Conservation (phyloP, 768 basidiomycete genomes). For the Kwoniella bestiolae region DNA sequence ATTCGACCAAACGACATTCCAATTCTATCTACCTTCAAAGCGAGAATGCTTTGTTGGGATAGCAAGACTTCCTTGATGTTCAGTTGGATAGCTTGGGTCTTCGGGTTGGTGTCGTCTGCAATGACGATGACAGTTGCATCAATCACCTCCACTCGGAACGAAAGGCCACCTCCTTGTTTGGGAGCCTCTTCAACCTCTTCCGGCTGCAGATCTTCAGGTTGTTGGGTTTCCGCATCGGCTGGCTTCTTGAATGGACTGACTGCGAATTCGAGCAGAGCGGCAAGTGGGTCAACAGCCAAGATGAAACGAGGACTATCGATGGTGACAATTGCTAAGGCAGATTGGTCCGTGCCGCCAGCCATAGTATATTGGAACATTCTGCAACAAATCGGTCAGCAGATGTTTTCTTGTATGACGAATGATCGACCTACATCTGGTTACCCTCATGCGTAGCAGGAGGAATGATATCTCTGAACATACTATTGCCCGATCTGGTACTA, state of each 20-base stretch:
- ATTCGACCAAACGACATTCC: conserved; percentile 94
- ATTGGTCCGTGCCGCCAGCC: conserved; percentile 65
- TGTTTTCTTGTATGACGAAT: background rate
- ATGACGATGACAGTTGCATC: conserved; percentile 86
- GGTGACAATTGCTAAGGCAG: conserved; percentile 78
- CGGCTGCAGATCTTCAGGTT: conserved; percentile 24
- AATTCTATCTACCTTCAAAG: conserved; percentile 75
- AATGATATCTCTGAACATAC: conserved; percentile 91
- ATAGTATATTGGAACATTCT: conserved; percentile 83
- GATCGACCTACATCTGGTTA: conserved; percentile 65
- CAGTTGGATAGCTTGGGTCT: conserved; percentile 84
- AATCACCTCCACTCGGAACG: conserved; percentile 82
- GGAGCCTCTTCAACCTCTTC: conserved; percentile 29
- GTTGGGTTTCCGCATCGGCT: conserved; percentile 14
- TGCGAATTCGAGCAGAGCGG: conserved; percentile 86
- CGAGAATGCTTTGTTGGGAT: conserved; percentile 83
- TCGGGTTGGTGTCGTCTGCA: conserved; percentile 76
- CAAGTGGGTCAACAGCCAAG: conserved; percentile 87
- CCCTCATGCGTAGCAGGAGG: conserved; percentile 87
- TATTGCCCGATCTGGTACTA: conserved; percentile 79
- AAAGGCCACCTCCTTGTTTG: conserved; percentile 55
- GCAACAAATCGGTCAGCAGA: background rate
- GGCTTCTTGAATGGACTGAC: conserved; percentile 62
- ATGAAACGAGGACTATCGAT: conserved; percentile 92
- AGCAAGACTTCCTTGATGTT: conserved; percentile 82